Evolutionary conservation across 2,329 filamentous ascomycete species (phyloP), one percentile per base, ranked within the genome.

Genomic region (Mariannaea sp.): DNA sequence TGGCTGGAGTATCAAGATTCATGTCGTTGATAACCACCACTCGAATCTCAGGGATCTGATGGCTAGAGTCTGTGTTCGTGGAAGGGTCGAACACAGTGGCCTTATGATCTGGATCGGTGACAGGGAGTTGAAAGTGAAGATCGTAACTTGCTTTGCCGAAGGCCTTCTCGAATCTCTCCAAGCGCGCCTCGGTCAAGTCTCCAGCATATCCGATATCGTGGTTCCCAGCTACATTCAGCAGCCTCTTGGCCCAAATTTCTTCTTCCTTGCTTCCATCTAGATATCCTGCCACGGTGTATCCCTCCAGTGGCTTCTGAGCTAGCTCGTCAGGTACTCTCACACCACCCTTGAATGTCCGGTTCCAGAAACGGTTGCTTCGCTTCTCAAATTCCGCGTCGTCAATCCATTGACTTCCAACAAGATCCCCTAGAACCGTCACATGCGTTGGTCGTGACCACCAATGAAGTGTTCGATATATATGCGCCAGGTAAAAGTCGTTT

Each of bases 151-250:
- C 85, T 59, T 86, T 89, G 51, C 94, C 94, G 75, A 96, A 99
- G 1, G 83, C 82, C 17, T 81, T 79, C 73, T 96, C 92, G 68
- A 97, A 99, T 1, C 94, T 83, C 22, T 83, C 77, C 49, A 97
- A 78, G 3, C 92, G 84, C 56, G 84, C 79, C n/a, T 80, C 75
- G 33, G 88, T 91, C 56, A 97, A 80, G 71, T 99, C 94, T 3
- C 94, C 94, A 0, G 92, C 91, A 70, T 99, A 99, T 27, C 94
- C 94, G 66, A 99, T 87, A 71, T 99, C 94, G 69, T 99, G 94
- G 68, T 99, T 99, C 1, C 94, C 94, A 0, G 86, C 92, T 20
- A 97, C 84, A 62, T 96, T 95, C 69, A 99, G 91, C 58, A 97
- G 80, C 49, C 88, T 83, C 33, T 77, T 80, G n/a, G 79, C 73